Evolutionary conservation across 148 eudicot species (phyloP).

Genomic region (Spergularia marina): DNA sequence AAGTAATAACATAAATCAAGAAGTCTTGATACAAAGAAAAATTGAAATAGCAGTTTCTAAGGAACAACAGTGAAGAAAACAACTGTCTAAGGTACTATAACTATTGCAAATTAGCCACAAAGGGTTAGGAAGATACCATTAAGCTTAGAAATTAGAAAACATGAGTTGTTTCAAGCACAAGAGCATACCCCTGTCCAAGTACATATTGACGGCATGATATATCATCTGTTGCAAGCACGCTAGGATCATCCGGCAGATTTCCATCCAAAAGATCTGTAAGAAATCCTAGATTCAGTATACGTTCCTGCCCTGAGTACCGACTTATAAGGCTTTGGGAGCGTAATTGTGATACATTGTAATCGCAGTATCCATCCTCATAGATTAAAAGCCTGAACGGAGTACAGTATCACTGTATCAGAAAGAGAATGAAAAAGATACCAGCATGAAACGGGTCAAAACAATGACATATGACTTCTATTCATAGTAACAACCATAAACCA

Average conservation of each 20-base stretch:
- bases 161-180: conserved; percentile 8
- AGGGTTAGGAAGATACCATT: neutral
- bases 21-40: neutral
- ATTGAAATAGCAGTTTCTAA: neutral
- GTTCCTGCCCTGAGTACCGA: conserved; percentile 22
- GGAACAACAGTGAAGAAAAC: too few relatives aligned
- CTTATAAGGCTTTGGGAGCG: conserved; percentile 26
- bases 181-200: conserved; percentile 70
- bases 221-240: conserved; percentile 40
- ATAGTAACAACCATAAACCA: too few relatives aligned
- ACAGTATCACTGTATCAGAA: neutral
- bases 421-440: neutral
- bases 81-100: neutral
- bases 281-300: conserved; percentile 22
- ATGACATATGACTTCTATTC: neutral
- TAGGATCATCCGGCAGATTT: conserved; percentile 27
- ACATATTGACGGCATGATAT: conserved; percentile 51
- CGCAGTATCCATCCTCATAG: conserved; percentile 72
- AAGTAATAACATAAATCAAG: conserved; percentile 10
- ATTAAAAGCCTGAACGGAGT: conserved; percentile 50
- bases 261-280: conserved; percentile 23
- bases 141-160: neutral
- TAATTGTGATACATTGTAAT: conserved; percentile 28
- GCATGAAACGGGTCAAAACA: neutral
- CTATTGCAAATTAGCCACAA: neutral